phyloP scores from a whole-genome alignment of 2,329 filamentous ascomycete genomes.

The Hypoxylon sp. region DNA sequence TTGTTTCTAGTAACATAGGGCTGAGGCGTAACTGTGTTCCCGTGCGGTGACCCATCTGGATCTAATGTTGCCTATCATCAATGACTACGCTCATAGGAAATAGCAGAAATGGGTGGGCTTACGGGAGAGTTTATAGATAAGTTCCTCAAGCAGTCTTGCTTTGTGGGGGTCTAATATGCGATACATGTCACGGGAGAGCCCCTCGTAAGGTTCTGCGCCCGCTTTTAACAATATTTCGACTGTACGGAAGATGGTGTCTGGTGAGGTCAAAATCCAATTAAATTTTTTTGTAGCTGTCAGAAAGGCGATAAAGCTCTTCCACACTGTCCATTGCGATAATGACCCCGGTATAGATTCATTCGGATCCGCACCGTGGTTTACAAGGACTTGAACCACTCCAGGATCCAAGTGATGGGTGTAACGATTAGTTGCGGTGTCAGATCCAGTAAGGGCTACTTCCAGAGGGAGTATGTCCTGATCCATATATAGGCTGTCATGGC shows the following conservation, averaged over 20 bases:
- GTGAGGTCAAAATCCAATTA: background rate
- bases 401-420: background rate
- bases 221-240: background rate
- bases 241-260: background rate
- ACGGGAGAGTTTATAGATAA: background rate
- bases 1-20: no score
- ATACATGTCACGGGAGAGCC: background rate
- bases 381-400: background rate
- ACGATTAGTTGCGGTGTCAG: background rate
- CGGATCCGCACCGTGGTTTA: background rate
- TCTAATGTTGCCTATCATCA: background rate
- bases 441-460: constrained; percentile 2
- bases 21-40: no score
- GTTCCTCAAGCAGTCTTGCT: background rate
- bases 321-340: background rate
- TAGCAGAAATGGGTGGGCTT: background rate
- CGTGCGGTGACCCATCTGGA: no score
- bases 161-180: background rate
- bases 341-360: background rate
- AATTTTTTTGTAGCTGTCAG: background rate
- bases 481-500: background rate
- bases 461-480: background rate
- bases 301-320: background rate
- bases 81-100: background rate
- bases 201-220: background rate